phyloP scores from a whole-genome alignment of 2,329 filamentous ascomycete genomes.

The Aspergillus brunneoviolaceus region DNA sequence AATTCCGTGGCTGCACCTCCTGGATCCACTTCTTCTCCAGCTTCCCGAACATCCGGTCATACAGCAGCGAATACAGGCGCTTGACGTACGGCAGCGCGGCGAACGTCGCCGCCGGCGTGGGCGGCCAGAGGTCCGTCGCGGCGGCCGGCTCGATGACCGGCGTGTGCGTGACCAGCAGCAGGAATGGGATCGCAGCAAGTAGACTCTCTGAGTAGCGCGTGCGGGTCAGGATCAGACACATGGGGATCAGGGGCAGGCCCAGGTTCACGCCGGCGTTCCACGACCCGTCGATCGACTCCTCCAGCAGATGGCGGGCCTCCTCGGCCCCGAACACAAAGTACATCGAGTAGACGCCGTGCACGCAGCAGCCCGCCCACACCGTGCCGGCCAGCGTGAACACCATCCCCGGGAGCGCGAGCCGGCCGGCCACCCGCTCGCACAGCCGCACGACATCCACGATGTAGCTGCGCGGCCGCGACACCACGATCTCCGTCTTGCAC shows the following conservation, averaged over 20 bases:
- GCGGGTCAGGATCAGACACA: conserved; percentile 66
- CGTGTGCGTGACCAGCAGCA: conserved; percentile 52
- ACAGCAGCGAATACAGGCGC: conserved; percentile 62
- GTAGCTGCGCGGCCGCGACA: conserved; percentile 72
- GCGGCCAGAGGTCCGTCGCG: conserved; percentile 62
- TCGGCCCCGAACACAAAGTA: conserved; percentile 65
- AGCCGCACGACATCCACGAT: conserved; percentile 66
- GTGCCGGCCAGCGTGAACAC: conserved; percentile 52
- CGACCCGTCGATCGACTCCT: conserved; percentile 35
- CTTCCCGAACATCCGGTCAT: conserved; percentile 58
- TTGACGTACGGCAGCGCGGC: conserved; percentile 66
- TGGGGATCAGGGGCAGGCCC: conserved; percentile 66
- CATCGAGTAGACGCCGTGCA: conserved; percentile 63
- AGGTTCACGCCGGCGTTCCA: conserved; percentile 55
- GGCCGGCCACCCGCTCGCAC: conserved; percentile 57
- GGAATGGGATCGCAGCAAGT: conserved; percentile 61
- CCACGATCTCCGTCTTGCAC: conserved; percentile 77
- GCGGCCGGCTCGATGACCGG: conserved; percentile 42
- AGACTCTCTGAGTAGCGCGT: conserved; percentile 63
- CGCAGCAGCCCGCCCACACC: conserved; percentile 52
- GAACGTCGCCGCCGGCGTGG: conserved; percentile 64
- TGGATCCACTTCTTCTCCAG: conserved; percentile 61
- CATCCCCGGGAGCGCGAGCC: conserved; percentile 64
- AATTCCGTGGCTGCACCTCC: conserved; percentile 59
- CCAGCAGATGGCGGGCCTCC: conserved; percentile 58